Evolutionary conservation across 805 yeast genomes (phyloP).

Genomic region (Kuraishia molischiana): DNA sequence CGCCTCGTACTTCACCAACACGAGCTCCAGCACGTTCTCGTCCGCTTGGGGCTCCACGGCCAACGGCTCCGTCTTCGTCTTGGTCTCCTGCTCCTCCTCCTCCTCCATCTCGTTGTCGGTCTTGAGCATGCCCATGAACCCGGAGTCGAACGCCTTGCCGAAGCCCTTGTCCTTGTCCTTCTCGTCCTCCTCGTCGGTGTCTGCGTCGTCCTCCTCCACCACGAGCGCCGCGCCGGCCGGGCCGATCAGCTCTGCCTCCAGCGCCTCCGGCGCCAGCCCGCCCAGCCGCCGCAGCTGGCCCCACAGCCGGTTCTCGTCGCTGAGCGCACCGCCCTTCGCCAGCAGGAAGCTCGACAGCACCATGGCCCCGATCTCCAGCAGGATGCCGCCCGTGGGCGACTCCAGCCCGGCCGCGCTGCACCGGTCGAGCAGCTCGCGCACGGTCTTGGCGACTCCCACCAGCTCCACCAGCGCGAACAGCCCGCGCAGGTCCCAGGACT

Average conservation of each 20-base stretch:
- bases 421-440: neutral
- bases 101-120: neutral
- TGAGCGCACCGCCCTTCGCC: neutral
- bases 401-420: neutral
- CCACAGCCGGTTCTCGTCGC: neutral
- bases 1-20: neutral
- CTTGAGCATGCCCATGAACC: constrained; percentile 1
- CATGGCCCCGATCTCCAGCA: neutral
- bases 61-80: neutral
- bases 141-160: constrained; percentile 2
- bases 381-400: neutral
- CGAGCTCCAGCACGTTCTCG: neutral
- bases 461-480: neutral
- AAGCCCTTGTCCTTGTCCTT: neutral
- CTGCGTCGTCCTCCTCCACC: neutral
- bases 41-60: neutral
- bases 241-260: neutral
- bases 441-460: neutral
- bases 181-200: neutral
- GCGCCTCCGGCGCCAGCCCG: neutral
- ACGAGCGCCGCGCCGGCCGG: neutral
- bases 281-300: neutral
- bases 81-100: neutral
- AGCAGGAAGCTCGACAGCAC: neutral
- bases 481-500: neutral